A percentile compares a stretch with the other conserved stretches of the same genome.
These are phyloP conservation scores for Amauroascus verrucosus DNA, from an alignment of 2,329 filamentous ascomycete species.

Conservation along the genomic window DNA sequence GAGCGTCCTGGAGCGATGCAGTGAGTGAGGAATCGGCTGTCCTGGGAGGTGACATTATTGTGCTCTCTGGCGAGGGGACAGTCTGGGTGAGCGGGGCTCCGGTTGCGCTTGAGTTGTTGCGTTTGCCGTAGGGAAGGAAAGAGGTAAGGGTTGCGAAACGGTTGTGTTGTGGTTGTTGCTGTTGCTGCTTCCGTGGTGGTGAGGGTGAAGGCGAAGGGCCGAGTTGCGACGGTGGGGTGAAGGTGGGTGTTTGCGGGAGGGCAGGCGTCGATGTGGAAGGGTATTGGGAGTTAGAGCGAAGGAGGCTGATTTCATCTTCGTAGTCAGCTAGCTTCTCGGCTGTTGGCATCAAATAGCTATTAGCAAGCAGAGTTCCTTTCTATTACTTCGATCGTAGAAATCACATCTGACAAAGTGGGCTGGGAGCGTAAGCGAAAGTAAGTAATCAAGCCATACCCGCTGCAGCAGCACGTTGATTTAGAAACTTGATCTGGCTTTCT, in stretches of 20 bases:
- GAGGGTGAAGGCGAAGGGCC: constrained; percentile 22
- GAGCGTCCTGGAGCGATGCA: constrained; percentile 40
- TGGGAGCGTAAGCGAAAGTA: too few relatives aligned
- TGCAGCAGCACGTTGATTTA: constrained; percentile 44
- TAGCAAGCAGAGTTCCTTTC: constrained; percentile 4
- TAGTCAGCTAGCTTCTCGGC: constrained; percentile 52
- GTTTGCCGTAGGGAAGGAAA: constrained; percentile 31
- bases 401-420: too few relatives aligned
- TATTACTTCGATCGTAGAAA: too few relatives aligned
- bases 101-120: constrained; percentile 26
- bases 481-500: constrained; percentile 44
- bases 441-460: constrained; percentile 36
- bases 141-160: constrained; percentile 33
- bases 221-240: constrained; percentile 22
- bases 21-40: constrained; percentile 16
- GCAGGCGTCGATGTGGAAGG: constrained; percentile 20
- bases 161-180: constrained; percentile 24
- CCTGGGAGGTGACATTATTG: constrained; percentile 12
- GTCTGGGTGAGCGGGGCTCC: constrained; percentile 19
- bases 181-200: constrained; percentile 15
- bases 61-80: constrained; percentile 18
- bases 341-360: constrained; percentile 21
- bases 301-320: constrained; percentile 49
- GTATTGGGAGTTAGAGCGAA: constrained; percentile 30
- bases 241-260: constrained; percentile 22